These are phyloP conservation scores for Phytophthora sp. DNA, from an alignment of 352 stramenopile genomes.

Conservation along the genomic window DNA sequence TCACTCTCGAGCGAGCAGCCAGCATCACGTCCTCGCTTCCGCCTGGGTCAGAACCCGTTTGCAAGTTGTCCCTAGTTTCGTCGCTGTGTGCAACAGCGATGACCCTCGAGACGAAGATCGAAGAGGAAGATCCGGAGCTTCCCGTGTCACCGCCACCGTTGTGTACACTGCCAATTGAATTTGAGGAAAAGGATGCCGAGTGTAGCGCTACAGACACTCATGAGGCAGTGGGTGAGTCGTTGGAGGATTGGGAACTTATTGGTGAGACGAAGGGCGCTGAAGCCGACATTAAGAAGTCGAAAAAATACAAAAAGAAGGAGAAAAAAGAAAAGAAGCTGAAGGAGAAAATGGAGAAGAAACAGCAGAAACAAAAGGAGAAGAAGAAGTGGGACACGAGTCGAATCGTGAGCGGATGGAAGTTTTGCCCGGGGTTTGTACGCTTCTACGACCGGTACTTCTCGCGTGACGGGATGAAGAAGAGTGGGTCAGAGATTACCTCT, in stretches of 20 bases:
- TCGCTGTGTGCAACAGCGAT: conserved; percentile 37
- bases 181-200: conserved; percentile 27
- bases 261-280: conserved; percentile 23
- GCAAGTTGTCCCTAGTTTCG: conserved; percentile 42
- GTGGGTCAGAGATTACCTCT: conserved; percentile 23
- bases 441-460: conserved; percentile 74
- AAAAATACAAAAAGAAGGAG: conserved; percentile 36
- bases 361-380: conserved; percentile 40
- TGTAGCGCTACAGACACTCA: conserved; percentile 7
- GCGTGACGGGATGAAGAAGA: conserved; percentile 30
- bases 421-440: conserved; percentile 73
- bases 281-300: conserved; percentile 19
- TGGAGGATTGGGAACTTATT: conserved; percentile 40
- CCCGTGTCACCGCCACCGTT: conserved; percentile 26
- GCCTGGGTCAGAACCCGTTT: conserved; percentile 7
- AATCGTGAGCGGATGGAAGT: conserved; percentile 52
- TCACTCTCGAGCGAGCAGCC: conserved; percentile 47
- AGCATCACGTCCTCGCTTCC: conserved; percentile 31
- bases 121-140: conserved; percentile 38
- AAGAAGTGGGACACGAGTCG: conserved; percentile 42
- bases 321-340: conserved; percentile 37
- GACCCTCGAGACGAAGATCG: conserved; percentile 21
- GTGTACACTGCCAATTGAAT: conserved; percentile 6
- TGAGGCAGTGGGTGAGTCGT: conserved; percentile 21
- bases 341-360: conserved; percentile 35